Conservation (phyloP, 805 yeast genomes). For the Alloascoidea africana region DNA sequence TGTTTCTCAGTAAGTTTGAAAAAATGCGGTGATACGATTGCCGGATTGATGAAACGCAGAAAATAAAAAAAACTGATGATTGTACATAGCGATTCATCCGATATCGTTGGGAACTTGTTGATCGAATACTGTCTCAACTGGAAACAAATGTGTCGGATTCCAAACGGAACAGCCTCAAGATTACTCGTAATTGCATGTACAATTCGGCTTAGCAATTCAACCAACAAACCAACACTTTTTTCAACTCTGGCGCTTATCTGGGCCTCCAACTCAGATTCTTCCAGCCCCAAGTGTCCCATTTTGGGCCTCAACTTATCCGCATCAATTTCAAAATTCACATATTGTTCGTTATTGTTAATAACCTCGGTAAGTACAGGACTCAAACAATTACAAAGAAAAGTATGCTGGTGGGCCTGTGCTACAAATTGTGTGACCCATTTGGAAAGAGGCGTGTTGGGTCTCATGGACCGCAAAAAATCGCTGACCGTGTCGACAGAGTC, state of each 20-base stretch:
- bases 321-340: neutral
- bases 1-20: too few species aligned
- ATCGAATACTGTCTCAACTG: conserved; percentile 28
- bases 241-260: too few species aligned
- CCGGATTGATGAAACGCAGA: neutral
- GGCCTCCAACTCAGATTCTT: too few species aligned
- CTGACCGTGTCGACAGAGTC: neutral
- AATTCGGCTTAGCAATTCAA: neutral
- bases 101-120: neutral
- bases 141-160: conserved; percentile 57
- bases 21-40: neutral
- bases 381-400: too few species aligned
- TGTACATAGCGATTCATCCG: neutral
- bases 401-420: too few species aligned
- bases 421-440: neutral
- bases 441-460: conserved; percentile 1
- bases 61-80: neutral
- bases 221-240: conserved; percentile 1
- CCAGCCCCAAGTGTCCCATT: neutral
- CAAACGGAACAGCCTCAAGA: conserved; percentile 44
- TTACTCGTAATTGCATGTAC: neutral
- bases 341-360: neutral
- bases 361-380: neutral
- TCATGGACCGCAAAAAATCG: neutral
- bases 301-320: neutral